Evolutionary conservation across 805 yeast species (phyloP).

Genomic region (Hanseniaspora jakobsenii): DNA sequence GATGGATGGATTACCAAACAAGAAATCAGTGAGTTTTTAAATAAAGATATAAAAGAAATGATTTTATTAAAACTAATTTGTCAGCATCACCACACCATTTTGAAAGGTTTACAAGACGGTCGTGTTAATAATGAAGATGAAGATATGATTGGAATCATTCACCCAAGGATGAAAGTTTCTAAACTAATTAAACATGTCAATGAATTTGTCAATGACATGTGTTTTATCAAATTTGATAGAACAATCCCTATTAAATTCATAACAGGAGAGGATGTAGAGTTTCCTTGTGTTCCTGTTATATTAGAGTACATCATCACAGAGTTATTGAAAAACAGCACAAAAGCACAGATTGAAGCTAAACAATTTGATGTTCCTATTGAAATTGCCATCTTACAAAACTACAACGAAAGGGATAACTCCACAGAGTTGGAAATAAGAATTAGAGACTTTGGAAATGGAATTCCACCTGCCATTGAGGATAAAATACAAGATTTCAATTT

Average conservation of each 20-base stretch:
- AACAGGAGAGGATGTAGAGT: slow-evolving; percentile 41
- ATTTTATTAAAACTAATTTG: slow-evolving; percentile 78
- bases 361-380: slow-evolving; percentile 32
- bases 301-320: slow-evolving; percentile 81
- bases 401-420: slow-evolving; percentile 20
- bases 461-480: slow-evolving; percentile 49
- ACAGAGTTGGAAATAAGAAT: slow-evolving; percentile 56
- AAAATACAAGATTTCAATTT: slow-evolving; percentile 79
- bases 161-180: slow-evolving; percentile 52
- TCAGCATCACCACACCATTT: slow-evolving; percentile 65
- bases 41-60: slow-evolving; percentile 67
- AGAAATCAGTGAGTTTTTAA: slow-evolving; percentile 51
- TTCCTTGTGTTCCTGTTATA: slow-evolving; percentile 81
- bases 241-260: slow-evolving; percentile 50
- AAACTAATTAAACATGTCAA: slow-evolving; percentile 52
- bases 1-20: slow-evolving; percentile 33
- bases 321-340: slow-evolving; percentile 69
- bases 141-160: slow-evolving; percentile 52
- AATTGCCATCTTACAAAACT: slow-evolving; percentile 34
- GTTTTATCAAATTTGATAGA: slow-evolving; percentile 72
- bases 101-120: slow-evolving; percentile 26
- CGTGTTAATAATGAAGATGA: slow-evolving; percentile 22
- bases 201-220: slow-evolving; percentile 69
- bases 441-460: slow-evolving; percentile 84
- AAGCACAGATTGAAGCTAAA: slow-evolving; percentile 73